phyloP scores from a whole-genome alignment of 768 basidiomycete species.

The Calocybe indica region DNA sequence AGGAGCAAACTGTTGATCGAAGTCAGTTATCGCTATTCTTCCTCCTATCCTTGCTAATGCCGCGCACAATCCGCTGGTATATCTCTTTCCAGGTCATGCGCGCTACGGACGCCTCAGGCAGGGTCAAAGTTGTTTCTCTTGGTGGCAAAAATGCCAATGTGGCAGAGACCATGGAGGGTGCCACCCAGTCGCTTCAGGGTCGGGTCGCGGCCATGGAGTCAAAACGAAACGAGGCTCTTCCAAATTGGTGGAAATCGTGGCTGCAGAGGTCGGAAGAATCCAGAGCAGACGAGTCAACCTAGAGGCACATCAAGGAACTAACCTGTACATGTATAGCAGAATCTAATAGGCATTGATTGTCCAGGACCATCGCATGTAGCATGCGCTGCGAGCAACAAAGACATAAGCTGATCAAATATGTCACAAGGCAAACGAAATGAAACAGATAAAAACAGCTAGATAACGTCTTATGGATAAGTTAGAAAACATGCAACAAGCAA shows the following conservation, averaged over 20 bases:
- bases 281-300: no score
- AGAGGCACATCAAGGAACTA: no score
- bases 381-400: no score
- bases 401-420: no score
- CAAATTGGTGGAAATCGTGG: slow-evolving; percentile 26
- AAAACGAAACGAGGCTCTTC: slow-evolving; percentile 15
- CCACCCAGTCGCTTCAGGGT: slow-evolving; percentile 13
- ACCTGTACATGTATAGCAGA: no score
- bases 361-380: no score
- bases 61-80: not conserved
- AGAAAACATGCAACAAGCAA: no score
- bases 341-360: no score
- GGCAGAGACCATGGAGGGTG: slow-evolving; percentile 7
- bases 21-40: slow-evolving; percentile 9
- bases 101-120: slow-evolving; percentile 4
- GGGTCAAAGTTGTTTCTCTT: not conserved
- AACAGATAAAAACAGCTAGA: no score
- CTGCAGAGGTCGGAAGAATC: not conserved
- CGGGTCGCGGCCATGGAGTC: slow-evolving; percentile 7
- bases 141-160: not conserved
- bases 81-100: not conserved
- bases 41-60: not conserved
- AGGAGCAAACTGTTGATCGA: slow-evolving; percentile 1
- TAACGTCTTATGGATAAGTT: no score
- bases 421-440: no score